phyloP scores from a whole-genome alignment of 345 rosid species.

The Eucalyptus polyanthemos region DNA sequence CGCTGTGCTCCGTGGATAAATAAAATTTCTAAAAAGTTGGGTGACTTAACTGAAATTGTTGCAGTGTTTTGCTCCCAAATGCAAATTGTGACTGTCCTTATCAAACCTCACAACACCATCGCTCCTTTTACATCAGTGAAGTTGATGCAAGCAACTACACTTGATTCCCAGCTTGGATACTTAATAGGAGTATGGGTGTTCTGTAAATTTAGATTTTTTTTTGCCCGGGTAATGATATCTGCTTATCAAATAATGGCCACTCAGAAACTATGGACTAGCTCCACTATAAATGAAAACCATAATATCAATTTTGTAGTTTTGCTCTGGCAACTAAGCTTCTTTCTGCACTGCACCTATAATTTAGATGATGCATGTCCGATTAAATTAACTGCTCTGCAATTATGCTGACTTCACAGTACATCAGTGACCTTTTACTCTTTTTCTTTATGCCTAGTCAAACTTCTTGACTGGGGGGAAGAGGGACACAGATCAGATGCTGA shows the following conservation, averaged over 20 bases:
- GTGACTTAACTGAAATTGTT: not conserved
- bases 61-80: not conserved
- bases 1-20: slow-evolving; percentile 1
- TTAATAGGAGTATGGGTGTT: not conserved
- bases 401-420: not conserved
- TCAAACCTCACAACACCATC: not conserved
- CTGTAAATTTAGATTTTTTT: not conserved
- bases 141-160: not conserved
- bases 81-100: not conserved
- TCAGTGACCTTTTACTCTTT: not conserved
- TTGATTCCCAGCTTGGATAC: not conserved
- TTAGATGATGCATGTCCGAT: not conserved
- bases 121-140: not conserved
- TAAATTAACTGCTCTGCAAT: not conserved
- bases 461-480: slow-evolving; percentile 99
- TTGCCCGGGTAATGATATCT: not conserved
- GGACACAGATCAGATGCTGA: slow-evolving; percentile 87
- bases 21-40: not conserved
- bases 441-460: slow-evolving; percentile 49
- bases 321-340: not conserved
- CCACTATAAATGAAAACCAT: not conserved
- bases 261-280: not conserved
- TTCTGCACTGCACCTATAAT: not conserved
- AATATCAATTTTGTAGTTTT: not conserved
- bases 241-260: not conserved